A percentile compares a stretch with the other conserved stretches of the same genome.
Conservation (phyloP, 306 rosid species). For the Phaseolus lunatus region DNA sequence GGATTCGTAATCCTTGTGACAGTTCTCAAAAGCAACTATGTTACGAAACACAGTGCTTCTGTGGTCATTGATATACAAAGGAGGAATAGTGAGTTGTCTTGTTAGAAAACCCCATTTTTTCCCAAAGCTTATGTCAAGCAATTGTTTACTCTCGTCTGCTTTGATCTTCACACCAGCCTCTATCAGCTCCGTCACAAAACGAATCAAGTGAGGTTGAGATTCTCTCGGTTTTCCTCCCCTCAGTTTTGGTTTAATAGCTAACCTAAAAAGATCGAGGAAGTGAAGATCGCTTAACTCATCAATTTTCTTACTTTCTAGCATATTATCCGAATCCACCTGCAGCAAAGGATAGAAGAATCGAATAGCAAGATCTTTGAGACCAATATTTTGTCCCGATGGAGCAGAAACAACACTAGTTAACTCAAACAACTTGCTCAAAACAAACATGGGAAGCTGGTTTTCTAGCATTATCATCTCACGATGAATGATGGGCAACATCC, state of each 20-base stretch:
- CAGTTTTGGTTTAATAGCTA: slow-evolving; percentile 12
- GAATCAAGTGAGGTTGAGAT: not conserved
- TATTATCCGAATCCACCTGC: slow-evolving; percentile 15
- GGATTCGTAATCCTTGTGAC: no score
- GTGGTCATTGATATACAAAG: no score
- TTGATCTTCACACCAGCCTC: no score
- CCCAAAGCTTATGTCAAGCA: no score
- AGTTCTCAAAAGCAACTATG: no score
- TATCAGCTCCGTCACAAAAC: no score
- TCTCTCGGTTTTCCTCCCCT: no score
- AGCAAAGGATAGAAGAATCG: slow-evolving; percentile 50
- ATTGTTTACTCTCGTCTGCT: no score
- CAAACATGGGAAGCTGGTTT: slow-evolving; percentile 59
- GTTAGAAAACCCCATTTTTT: no score
- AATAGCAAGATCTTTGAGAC: slow-evolving; percentile 44
- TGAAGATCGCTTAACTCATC: slow-evolving; percentile 24
- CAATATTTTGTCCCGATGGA: not conserved
- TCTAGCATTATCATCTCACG: slow-evolving; percentile 58
- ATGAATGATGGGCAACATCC: slow-evolving; percentile 57
- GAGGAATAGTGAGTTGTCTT: no score
- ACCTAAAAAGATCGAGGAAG: slow-evolving; percentile 55
- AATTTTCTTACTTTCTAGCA: not conserved
- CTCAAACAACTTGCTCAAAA: slow-evolving; percentile 43
- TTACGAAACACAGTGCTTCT: no score
- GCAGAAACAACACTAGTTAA: not conserved